Percentiles rank a stretch among this genome's conserved stretches.
Conservation (phyloP, 805 yeast species). For the Ogataea trehalophila region DNA sequence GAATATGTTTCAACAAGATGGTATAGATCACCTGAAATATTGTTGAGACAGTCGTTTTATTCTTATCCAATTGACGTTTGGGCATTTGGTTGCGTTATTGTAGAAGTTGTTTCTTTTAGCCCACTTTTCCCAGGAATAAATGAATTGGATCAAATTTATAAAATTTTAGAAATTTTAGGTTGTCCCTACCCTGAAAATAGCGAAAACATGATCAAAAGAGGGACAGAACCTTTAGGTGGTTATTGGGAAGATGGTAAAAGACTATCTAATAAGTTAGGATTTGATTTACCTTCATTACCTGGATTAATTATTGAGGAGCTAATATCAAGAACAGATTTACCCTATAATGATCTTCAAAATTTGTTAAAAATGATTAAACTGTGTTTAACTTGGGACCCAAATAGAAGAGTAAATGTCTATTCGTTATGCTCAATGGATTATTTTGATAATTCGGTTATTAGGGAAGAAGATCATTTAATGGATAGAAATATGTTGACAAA, state of each 20-base stretch:
- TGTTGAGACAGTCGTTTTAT: constrained; percentile 57
- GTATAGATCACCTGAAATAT: constrained; percentile 81
- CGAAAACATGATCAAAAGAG: constrained; percentile 1
- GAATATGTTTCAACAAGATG: constrained; percentile 80
- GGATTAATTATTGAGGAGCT: constrained; percentile 46
- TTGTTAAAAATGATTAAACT: constrained; percentile 38
- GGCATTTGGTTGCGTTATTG: constrained; percentile 82
- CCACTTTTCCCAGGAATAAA: constrained; percentile 84
- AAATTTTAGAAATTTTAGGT: constrained; percentile 65
- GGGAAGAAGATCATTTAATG: constrained; percentile 10
- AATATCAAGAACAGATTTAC: constrained; percentile 41
- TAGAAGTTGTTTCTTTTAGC: constrained; percentile 62
- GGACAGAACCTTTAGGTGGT: constrained; percentile 55
- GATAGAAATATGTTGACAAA: constrained; percentile 1
- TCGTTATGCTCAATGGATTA: constrained; percentile 46
- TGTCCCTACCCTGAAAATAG: constrained; percentile 45
- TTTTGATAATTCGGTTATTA: constrained; percentile 40
- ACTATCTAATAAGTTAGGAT: constrained; percentile 50
- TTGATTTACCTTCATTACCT: constrained; percentile 48
- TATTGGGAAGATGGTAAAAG: constrained; percentile 61
- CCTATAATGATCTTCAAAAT: constrained; percentile 30
- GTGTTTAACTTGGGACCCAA: constrained; percentile 78
- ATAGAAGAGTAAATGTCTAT: constrained; percentile 49
- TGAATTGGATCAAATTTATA: constrained; percentile 75
- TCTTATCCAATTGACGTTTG: constrained; percentile 74